Evolutionary conservation across 1,284 basidiomycete species (phyloP).

Genomic region (Pascua guehoae): DNA sequence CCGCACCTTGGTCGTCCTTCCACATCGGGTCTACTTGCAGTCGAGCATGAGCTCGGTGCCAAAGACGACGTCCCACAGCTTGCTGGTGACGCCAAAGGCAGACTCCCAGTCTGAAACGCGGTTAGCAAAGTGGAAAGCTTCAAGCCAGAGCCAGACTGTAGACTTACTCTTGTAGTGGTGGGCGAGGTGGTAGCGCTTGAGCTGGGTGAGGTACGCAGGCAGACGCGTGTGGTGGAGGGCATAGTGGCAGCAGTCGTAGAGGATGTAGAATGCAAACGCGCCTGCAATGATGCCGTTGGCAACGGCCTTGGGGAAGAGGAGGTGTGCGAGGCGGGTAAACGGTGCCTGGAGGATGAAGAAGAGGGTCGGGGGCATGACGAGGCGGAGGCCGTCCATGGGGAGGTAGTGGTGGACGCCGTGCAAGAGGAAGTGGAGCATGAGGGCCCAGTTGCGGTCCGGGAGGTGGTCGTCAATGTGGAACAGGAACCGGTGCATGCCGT

Average conservation of each 20-base stretch:
- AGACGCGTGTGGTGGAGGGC: constrained; percentile 86
- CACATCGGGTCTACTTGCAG: not conserved
- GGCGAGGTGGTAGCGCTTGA: constrained; percentile 97
- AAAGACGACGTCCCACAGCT: constrained; percentile 93
- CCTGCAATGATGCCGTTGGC: constrained; percentile 94
- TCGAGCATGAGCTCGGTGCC: constrained; percentile 62
- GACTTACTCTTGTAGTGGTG: constrained; percentile 84
- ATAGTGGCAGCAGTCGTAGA: constrained; percentile 91
- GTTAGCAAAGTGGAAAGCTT: constrained; percentile 7
- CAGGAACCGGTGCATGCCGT: constrained; percentile 91
- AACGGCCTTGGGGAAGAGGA: constrained; percentile 74
- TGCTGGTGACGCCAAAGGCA: constrained; percentile 94
- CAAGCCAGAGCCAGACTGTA: not conserved
- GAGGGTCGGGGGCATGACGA: constrained; percentile 94
- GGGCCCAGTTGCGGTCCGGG: constrained; percentile 74
- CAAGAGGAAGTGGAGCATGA: constrained; percentile 86
- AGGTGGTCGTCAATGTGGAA: constrained; percentile 94
- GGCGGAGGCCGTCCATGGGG: constrained; percentile 90
- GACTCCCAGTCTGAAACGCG: constrained; percentile 72
- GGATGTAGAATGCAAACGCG: constrained; percentile 81
- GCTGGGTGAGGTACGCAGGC: constrained; percentile 78
- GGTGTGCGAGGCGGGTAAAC: constrained; percentile 82
- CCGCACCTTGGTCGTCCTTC: not conserved
- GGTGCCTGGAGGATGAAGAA: constrained; percentile 77
- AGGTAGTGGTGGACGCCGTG: constrained; percentile 98